Evolutionary conservation across 805 yeast genomes (phyloP), one percentile per base, ranked within the genome.

Genomic region (Ogataea parapolymorpha): DNA sequence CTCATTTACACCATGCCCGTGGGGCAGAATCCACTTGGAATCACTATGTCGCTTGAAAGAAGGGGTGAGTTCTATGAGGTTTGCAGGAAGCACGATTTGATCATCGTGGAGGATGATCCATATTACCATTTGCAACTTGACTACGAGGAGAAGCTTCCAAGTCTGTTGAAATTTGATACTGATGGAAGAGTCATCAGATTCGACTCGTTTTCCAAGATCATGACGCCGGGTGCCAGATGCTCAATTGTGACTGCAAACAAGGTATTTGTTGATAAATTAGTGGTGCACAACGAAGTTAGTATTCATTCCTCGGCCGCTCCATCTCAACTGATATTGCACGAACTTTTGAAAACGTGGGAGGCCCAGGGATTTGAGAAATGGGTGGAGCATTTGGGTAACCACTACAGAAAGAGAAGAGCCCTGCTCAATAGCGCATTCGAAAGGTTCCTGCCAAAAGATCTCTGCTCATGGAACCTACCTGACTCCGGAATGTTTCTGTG

Each of bases 21-120:
- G 10, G 95, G 95, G 33, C 95, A 87, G 61, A 86, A 87, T 65
- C 95, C 95, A 36, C 80, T 89, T 12, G 95, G 95, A 6, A 72
- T 81, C 13, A 75, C 83, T 4, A 76, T 83, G 59, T 67, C 80
- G 25, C 53, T 58, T 5, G 77, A 74, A 48, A 70, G 88, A 53
- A 76, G 88, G 60, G 56, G 63, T 42, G 69, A 70, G 32, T 68
- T 86, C 43, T 81, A 83, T 56, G 67, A 70, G 26, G 55, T 86
- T 35, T 80, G 85, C 39, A 74, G 72, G 53, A 77, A 80, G 58
- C 84, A 80, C 59, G 84, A 85, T 61, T 58, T 86, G 41, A 56
- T 87, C 24, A 79, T 86, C 42, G 62, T 85, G 40, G 95, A 87
- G 63, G 95, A 86, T 59, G 95, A 87, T 65, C 95, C 95, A 6